Evolutionary conservation across 768 basidiomycete genomes (phyloP), one percentile per base, ranked within the genome.

Genomic region (Obba rivulosa): DNA sequence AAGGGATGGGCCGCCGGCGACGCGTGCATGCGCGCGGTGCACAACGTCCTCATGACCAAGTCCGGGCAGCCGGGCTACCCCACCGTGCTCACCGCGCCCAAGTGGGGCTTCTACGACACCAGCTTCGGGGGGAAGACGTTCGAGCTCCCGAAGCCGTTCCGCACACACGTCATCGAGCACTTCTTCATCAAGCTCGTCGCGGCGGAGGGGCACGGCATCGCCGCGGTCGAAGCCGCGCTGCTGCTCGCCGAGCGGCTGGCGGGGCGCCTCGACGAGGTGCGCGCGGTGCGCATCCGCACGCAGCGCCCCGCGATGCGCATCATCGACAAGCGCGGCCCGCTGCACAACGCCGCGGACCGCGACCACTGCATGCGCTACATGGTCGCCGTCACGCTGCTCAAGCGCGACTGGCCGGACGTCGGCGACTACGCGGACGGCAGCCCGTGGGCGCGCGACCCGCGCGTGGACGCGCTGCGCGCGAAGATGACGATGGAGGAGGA

Each of bases 361-460:
- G 50, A 51, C 34, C 50, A 51, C 50, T 51, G 50, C 45, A 51
- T 51, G 50, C 50, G 50, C 11, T 46, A 51, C 34, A 46, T 51
- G 36, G 45, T 51, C 34, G 43, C 50, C 14, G 44, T 51, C 16
- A 46, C 45, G 39, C 43, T 51, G 35, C 50, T 51, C n/a, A 51
- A 51, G 23, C 45, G 50, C 21, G 45, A 24, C 16, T 51, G 50
- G 50, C 43, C 18, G 3, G 34, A 37, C 18, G 37, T 45, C 21
- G 3, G 8, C 11, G 50, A 51, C 37, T 51, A 51, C 38, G 45
- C 16, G 11, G 50, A 51, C 36, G 38, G 24, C 18, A 39, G 35
- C n/a, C 7, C 14, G 8, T 51, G 50, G 50, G 50, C 50, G 21
- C 14, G 24, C 16, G 43, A 51, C 18, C 50, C 38, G 17, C 36